Conservation (phyloP, 108 stramenopile genomes). For the Pseudonitzschia pungens region DNA sequence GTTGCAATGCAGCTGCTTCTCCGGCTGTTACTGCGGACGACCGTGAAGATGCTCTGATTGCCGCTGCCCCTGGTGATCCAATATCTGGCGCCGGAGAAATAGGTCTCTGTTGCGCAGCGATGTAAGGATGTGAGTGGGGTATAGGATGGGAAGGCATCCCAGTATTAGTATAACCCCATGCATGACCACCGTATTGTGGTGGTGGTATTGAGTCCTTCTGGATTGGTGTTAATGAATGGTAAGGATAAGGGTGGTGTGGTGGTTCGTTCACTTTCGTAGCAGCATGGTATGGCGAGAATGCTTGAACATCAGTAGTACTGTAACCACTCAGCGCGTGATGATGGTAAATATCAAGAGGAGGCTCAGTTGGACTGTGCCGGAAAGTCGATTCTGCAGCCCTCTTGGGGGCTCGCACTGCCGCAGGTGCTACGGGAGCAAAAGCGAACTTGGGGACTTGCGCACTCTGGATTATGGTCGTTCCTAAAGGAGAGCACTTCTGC, state of each 20-base stretch:
- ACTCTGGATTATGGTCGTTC: background rate
- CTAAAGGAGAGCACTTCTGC: background rate
- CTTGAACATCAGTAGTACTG: background rate
- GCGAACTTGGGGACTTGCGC: background rate
- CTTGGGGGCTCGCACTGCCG: constrained; percentile 16
- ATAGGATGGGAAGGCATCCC: constrained; percentile 19
- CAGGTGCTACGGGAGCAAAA: constrained; percentile 11
- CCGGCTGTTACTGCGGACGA: constrained; percentile 38
- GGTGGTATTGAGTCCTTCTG: constrained; percentile 15
- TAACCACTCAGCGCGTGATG: constrained; percentile 24
- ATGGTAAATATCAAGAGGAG: constrained; percentile 48
- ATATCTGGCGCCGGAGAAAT: constrained; percentile 18
- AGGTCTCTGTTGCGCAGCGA: constrained; percentile 12
- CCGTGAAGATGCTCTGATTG: background rate
- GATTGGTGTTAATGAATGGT: constrained; percentile 5
- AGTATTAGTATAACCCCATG: background rate
- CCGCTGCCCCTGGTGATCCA: background rate
- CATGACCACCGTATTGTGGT: constrained; percentile 15
- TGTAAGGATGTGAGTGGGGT: constrained; percentile 10
- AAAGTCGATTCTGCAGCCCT: constrained; percentile 20
- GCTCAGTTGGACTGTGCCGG: constrained; percentile 37
- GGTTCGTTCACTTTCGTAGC: constrained; percentile 4
- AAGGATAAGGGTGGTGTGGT: constrained; percentile 36
- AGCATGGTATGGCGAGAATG: constrained; percentile 10
- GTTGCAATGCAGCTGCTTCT: constrained; percentile 37